Evolutionary conservation across 202 grass and related monocot species (phyloP), one percentile per base, ranked within the genome.

Genomic region (Sporobolus alterniflorus): DNA sequence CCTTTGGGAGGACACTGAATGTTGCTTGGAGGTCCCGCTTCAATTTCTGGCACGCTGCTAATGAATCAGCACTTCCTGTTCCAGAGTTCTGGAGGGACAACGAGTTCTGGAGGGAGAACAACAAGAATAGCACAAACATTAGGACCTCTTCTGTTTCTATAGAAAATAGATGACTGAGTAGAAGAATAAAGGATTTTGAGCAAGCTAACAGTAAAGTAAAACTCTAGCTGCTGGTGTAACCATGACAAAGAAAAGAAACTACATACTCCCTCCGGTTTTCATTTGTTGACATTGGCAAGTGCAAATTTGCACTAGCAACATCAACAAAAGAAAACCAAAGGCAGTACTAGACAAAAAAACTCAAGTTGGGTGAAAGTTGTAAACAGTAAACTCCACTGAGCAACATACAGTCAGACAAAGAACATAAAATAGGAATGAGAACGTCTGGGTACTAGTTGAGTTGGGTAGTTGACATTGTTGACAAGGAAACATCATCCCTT

Each of bases 1-100:
- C 96, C 80, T 96, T 94, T 20, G 96, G 93, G 50, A 99, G 93
- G 67, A 90, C 87, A 82, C 69, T 65, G 74, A 92, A 99, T 57
- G 92, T 91, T 54, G 49, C 33, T 85, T 78, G 87, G 41, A 99
- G 89, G 30, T 90, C 88, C 74, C 34, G 51, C 74, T 96, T 94
- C 69, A 99, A 40, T 83, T 96, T 99, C 77, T 99, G 74, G 80
- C 79, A 85, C 57, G 71, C 83, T 79, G 80, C 50, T 79, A 66
- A 10, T 66, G 87, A 96, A 62, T 96, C 89, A 73, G 46, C 82
- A 71, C 50, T 66, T 52, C 70, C 85, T 64, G 33, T 76, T 81
- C 82, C 80, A 71, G 72, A 87, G 76, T 82, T 81, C 89, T 94
- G 89, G 22, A 76, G 46, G 30, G 51, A 14, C 21, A 71, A 70